Base-by-base conservation (phyloP, 495 filamentous ascomycete genomes). In the Penicillium cosmopolitanum region DNA sequence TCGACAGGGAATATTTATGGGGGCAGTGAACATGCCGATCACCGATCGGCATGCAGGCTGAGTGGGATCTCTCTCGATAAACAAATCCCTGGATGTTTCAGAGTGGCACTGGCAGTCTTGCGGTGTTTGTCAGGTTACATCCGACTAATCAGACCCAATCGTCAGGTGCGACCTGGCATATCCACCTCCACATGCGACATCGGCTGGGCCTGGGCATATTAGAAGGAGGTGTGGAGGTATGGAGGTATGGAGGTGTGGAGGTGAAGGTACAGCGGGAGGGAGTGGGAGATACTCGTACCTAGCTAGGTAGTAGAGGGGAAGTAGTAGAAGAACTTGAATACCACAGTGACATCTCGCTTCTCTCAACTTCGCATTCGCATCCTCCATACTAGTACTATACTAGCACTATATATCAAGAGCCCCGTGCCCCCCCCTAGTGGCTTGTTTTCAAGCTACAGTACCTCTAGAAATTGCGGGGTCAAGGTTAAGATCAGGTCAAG, bases 21-120 rank as follows among this genome's bases (percentile, higher is more conserved):
- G 11, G 36, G 28, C n/a, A 13, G 53, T 2, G 10, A 11, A 18
- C 67, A 67, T 67, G 67, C 64, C 64, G 64, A 69, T 67, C 66
- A 23, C 34, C n/a, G 31, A 19, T 11, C 19, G 38, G 11, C 38
- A 53, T 64, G 57, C 53, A 61, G 11, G 42, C 12, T 36, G 28
- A 56, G 21, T 28, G 13, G 33, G 21, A 38, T 23, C 23, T 52
- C 23, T 52, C 10, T 7, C 35, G 31, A 21, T 55, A 58, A 64
- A 65, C 58, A 57, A 43, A 48, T 33, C 55, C 55, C 60, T 59
- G 48, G 55, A 64, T 62, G 57, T 65, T 62, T 60, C 53, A 55
- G 38, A 8, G 28, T 31, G 28, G 28, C 28, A 31, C 2, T 31
- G 28, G 28, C 28, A 31, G 6, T 31, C 28, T 34, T 1, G 19